Conservation (phyloP, 2,329 filamentous ascomycete species). For the Venturia nashicola region DNA sequence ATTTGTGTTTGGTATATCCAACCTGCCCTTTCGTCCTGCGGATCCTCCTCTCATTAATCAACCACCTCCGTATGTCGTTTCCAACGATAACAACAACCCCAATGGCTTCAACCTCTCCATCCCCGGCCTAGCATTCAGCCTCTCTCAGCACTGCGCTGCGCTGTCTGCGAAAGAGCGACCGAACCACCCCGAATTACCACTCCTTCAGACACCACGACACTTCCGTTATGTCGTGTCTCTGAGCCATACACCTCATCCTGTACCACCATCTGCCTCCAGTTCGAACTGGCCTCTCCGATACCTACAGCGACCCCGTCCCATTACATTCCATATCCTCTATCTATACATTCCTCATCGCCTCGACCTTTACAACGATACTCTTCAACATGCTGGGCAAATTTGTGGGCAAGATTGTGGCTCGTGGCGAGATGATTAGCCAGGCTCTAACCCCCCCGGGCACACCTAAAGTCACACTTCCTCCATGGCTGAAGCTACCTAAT, state of each 20-base stretch:
- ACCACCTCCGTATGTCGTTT: neutral
- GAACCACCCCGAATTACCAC: neutral
- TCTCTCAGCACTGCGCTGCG: neutral
- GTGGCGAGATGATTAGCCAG: neutral
- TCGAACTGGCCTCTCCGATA: neutral
- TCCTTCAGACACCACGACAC: neutral
- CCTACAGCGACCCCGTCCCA: neutral
- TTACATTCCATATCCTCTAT: neutral
- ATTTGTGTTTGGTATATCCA: neutral
- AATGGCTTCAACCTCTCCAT: neutral
- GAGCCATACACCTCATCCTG: neutral
- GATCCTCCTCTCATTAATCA: neutral
- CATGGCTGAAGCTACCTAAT: conserved; percentile 4
- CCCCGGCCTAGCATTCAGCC: neutral
- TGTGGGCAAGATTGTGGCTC: neutral
- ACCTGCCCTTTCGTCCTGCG: neutral
- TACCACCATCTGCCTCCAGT: neutral
- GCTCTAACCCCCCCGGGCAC: neutral
- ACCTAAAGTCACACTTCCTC: conserved; percentile 1
- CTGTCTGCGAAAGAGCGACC: neutral
- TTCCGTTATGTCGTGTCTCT: neutral
- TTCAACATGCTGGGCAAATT: conserved; percentile 5
- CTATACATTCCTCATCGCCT: neutral
- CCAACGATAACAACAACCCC: neutral
- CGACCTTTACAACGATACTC: neutral